Conservation (phyloP, 2,329 filamentous ascomycete genomes). For the Exserohilum turcica region DNA sequence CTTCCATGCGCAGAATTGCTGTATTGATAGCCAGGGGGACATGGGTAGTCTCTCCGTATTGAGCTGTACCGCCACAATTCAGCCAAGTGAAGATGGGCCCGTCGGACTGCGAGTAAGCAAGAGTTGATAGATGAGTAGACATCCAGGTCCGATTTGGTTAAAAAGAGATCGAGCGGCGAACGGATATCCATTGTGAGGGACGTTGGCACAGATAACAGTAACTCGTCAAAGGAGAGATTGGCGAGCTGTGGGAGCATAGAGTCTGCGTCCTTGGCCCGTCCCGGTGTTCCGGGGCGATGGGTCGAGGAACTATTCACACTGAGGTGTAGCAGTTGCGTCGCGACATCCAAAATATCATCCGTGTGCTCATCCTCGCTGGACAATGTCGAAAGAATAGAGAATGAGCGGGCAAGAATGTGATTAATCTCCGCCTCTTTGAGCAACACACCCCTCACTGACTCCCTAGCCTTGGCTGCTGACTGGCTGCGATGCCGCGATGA, state of each 20-base stretch:
- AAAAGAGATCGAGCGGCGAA: constrained; percentile 84
- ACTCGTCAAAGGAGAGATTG: constrained; percentile 70
- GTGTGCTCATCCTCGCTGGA: constrained; percentile 75
- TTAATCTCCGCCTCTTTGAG: constrained; percentile 88
- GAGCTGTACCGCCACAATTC: constrained; percentile 85
- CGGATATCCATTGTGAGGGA: constrained; percentile 72
- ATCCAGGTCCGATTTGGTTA: constrained; percentile 74
- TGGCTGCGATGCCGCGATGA: constrained; percentile 67
- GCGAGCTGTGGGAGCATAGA: constrained; percentile 46
- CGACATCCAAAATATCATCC: constrained; percentile 79
- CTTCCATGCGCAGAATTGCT: constrained; percentile 66
- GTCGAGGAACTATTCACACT: constrained; percentile 58
- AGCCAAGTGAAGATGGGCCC: constrained; percentile 82
- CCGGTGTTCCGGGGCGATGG: constrained; percentile 49
- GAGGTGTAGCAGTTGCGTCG: constrained; percentile 75
- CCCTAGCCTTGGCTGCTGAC: constrained; percentile 50
- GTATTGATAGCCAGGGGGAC: constrained; percentile 68
- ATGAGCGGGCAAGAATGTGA: constrained; percentile 75
- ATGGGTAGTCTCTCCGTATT: constrained; percentile 76
- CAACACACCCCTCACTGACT: constrained; percentile 65
- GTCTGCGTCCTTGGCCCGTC: constrained; percentile 42
- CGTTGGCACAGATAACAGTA: constrained; percentile 79
- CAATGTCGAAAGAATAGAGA: constrained; percentile 77
- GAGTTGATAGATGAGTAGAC: constrained; percentile 84
- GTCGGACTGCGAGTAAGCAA: constrained; percentile 83